phyloP scores from a whole-genome alignment of 208 protist species.

The Leishmania arabica region DNA sequence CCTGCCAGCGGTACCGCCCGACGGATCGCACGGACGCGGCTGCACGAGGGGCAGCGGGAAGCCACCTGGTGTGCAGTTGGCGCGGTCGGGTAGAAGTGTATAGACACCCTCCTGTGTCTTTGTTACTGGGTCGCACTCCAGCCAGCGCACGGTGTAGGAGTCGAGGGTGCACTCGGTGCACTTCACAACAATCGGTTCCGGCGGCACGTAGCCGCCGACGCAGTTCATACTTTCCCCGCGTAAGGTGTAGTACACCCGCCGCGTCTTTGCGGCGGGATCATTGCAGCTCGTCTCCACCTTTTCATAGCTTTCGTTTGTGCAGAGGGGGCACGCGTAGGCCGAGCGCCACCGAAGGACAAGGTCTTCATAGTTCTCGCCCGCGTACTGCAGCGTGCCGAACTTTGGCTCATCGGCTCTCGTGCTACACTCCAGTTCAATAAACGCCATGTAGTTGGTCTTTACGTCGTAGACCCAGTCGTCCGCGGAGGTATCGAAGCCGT shows the following conservation, averaged over 20 bases:
- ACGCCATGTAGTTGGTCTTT: neutral
- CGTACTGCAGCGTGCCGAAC: neutral
- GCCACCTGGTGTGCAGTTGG: neutral
- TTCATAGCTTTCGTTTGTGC: neutral
- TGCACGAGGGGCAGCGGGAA: neutral
- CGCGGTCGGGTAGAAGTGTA: neutral
- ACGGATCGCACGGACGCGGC: neutral
- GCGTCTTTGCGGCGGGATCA: neutral
- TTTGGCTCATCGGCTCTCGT: neutral
- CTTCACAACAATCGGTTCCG: neutral
- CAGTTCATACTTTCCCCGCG: neutral
- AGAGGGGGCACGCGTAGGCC: conserved; percentile 10
- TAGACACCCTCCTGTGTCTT: conserved; percentile 4
- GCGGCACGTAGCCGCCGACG: conserved; percentile 6
- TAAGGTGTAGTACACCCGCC: conserved; percentile 8
- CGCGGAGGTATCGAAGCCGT: neutral
- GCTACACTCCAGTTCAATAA: neutral
- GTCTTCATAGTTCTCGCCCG: neutral
- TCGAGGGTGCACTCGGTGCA: conserved; percentile 10
- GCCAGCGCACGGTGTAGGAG: conserved; percentile 12
- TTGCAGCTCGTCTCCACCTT: conserved; percentile 1
- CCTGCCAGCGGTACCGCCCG: neutral
- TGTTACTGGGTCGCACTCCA: neutral
- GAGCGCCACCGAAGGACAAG: conserved; percentile 10
- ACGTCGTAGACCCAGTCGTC: neutral